phyloP scores from a whole-genome alignment of 2,329 filamentous ascomycete species.

The Aspergillus niger region DNA sequence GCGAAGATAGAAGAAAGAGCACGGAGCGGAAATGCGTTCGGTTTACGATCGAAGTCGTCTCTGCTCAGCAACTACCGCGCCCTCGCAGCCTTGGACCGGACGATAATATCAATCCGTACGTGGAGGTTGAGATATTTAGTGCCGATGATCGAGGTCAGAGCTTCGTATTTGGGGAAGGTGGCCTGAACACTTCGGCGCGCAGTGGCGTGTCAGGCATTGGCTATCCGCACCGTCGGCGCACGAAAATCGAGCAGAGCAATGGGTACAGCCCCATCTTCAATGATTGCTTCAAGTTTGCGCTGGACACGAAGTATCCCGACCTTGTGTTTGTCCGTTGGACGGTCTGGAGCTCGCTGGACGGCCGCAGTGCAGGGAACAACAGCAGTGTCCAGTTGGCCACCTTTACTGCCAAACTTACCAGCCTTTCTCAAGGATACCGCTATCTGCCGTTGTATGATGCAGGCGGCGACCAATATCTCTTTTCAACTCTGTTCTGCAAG shows the following conservation, averaged over 20 bases:
- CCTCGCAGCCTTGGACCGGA: slow-evolving; percentile 71
- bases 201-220: slow-evolving; percentile 68
- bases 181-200: slow-evolving; percentile 64
- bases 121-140: slow-evolving; percentile 92
- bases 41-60: slow-evolving; percentile 86
- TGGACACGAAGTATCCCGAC: slow-evolving; percentile 92
- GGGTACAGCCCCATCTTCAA: slow-evolving; percentile 92
- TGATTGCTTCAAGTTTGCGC: slow-evolving; percentile 73
- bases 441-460: slow-evolving; percentile 86
- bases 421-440: slow-evolving; percentile 86
- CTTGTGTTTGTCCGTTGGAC: slow-evolving; percentile 92
- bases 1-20: slow-evolving; percentile 51
- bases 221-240: slow-evolving; percentile 74
- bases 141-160: slow-evolving; percentile 87
- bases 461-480: slow-evolving; percentile 88
- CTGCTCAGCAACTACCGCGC: slow-evolving; percentile 90
- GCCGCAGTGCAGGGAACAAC: slow-evolving; percentile 67
- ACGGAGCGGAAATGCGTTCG: slow-evolving; percentile 78
- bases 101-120: slow-evolving; percentile 83
- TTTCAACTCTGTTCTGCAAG: slow-evolving; percentile 90
- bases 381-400: slow-evolving; percentile 70
- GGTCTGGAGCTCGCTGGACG: slow-evolving; percentile 82
- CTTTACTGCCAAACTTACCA: slow-evolving; percentile 89
- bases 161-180: slow-evolving; percentile 66
- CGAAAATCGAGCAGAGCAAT: slow-evolving; percentile 79